phyloP scores from a whole-genome alignment of 306 rosid species.

The Vachellia collinsii region DNA sequence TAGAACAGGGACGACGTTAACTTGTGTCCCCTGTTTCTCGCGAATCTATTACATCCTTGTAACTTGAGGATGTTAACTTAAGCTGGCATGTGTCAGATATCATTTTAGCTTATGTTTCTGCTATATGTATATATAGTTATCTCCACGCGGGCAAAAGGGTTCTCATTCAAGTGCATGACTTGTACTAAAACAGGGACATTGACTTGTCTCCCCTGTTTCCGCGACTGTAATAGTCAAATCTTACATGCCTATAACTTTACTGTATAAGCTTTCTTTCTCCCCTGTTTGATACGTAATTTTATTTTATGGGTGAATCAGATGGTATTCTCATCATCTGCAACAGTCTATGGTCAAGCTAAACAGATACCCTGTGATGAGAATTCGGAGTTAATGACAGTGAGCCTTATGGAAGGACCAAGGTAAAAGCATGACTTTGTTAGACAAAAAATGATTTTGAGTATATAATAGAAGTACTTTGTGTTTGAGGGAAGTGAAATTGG shows the following conservation, averaged over 20 bases:
- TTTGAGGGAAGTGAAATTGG: background rate
- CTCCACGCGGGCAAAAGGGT: background rate
- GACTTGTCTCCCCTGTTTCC: background rate
- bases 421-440: slow-evolving; percentile 16
- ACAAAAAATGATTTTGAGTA: background rate
- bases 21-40: background rate
- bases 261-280: background rate
- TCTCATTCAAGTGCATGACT: background rate
- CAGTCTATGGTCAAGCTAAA: slow-evolving; percentile 89
- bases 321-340: slow-evolving; percentile 96
- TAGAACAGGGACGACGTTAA: background rate
- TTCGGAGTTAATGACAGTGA: slow-evolving; percentile 64
- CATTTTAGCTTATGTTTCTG: background rate
- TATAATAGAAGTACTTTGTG: slow-evolving; percentile 1
- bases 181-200: background rate
- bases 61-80: background rate
- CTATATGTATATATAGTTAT: background rate
- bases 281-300: background rate
- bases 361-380: slow-evolving; percentile 85
- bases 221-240: background rate
- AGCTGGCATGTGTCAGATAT: background rate
- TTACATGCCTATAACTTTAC: background rate
- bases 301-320: slow-evolving; percentile 42
- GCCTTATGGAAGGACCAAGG: slow-evolving; percentile 94
- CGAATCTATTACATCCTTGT: background rate